These are phyloP conservation scores for Leccinum uliginosum DNA, from an alignment of 768 basidiomycete genomes.

Conservation along the genomic window DNA sequence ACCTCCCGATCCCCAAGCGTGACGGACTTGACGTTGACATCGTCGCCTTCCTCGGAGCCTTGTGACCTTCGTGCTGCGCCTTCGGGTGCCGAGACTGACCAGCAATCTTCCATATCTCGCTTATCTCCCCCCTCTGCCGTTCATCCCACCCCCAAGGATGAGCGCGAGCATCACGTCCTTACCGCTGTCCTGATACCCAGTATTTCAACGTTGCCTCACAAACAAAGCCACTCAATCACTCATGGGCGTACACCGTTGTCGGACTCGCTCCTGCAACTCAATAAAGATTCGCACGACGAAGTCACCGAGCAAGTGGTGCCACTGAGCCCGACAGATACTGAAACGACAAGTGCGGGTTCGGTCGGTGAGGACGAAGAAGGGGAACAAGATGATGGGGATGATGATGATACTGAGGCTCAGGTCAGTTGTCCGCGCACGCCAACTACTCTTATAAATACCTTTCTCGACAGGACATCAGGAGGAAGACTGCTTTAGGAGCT, in stretches of 20 bases:
- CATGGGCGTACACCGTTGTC: slow-evolving; percentile 1
- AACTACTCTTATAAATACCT: slow-evolving; percentile 2
- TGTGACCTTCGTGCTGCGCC: background rate
- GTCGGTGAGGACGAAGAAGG: slow-evolving; percentile 13
- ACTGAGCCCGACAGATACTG: slow-evolving; percentile 10
- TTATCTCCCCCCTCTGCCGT: background rate
- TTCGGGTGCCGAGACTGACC: background rate
- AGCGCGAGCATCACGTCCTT: slow-evolving; percentile 18
- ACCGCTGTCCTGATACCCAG: slow-evolving; percentile 24
- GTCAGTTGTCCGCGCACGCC: slow-evolving; percentile 6
- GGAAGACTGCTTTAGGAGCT: slow-evolving; percentile 32
- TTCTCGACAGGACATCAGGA: slow-evolving; percentile 17
- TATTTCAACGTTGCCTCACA: slow-evolving; percentile 4
- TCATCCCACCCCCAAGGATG: slow-evolving; percentile 10
- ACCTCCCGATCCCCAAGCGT: slow-evolving; percentile 20
- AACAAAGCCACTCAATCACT: slow-evolving; percentile 1
- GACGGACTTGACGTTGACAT: slow-evolving; percentile 10
- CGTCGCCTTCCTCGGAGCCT: slow-evolving; percentile 3
- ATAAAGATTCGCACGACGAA: slow-evolving; percentile 1
- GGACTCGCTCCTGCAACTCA: slow-evolving; percentile 7
- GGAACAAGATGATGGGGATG: slow-evolving; percentile 15
- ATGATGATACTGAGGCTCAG: slow-evolving; percentile 19
- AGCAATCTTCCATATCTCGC: background rate
- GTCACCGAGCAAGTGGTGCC: background rate
- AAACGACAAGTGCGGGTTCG: slow-evolving; percentile 6